Percentiles rank a stretch among this genome's conserved stretches.
These are phyloP conservation scores for Phytophthora sp. DNA, from an alignment of 352 stramenopile species.

Conservation along the genomic window DNA sequence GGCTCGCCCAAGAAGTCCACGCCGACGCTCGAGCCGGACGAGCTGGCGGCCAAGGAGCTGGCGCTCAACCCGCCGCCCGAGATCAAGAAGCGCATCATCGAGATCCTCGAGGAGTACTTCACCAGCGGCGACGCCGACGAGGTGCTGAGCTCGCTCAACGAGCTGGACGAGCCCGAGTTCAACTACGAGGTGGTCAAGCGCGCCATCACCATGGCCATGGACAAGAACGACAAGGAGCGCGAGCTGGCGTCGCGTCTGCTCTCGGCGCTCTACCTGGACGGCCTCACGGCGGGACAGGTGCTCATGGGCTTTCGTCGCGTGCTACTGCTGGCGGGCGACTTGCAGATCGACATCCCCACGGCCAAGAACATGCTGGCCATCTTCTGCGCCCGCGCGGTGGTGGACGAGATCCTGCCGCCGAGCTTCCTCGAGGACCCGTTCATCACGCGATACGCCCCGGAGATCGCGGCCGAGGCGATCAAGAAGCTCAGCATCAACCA, in stretches of 20 bases:
- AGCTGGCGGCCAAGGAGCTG: slow-evolving; percentile 79
- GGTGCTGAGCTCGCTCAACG: slow-evolving; percentile 78
- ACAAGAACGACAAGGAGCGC: slow-evolving; percentile 64
- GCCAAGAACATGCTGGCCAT: slow-evolving; percentile 94
- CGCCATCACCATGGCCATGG: slow-evolving; percentile 95
- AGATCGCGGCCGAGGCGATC: slow-evolving; percentile 96
- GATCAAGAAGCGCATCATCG: slow-evolving; percentile 92
- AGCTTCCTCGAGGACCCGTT: slow-evolving; percentile 97
- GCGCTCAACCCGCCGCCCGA: slow-evolving; percentile 71
- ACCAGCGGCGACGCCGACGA: slow-evolving; percentile 90
- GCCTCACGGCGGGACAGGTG: slow-evolving; percentile 77
- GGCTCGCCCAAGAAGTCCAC: slow-evolving; percentile 52
- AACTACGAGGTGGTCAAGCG: slow-evolving; percentile 95
- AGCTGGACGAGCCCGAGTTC: slow-evolving; percentile 76
- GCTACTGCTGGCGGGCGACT: slow-evolving; percentile 95
- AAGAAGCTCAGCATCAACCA: slow-evolving; percentile 97
- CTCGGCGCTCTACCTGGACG: slow-evolving; percentile 93
- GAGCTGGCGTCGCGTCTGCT: slow-evolving; percentile 86
- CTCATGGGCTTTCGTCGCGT: slow-evolving; percentile 96
- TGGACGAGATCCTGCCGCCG: slow-evolving; percentile 98
- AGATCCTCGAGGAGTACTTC: slow-evolving; percentile 92
- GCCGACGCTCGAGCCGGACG: slow-evolving; percentile 64
- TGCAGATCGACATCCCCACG: slow-evolving; percentile 96
- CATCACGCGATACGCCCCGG: slow-evolving; percentile 92
- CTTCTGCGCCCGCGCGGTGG: slow-evolving; percentile 97